phyloP scores from a whole-genome alignment of 768 basidiomycete species.

The Mycena vulgaris region DNA sequence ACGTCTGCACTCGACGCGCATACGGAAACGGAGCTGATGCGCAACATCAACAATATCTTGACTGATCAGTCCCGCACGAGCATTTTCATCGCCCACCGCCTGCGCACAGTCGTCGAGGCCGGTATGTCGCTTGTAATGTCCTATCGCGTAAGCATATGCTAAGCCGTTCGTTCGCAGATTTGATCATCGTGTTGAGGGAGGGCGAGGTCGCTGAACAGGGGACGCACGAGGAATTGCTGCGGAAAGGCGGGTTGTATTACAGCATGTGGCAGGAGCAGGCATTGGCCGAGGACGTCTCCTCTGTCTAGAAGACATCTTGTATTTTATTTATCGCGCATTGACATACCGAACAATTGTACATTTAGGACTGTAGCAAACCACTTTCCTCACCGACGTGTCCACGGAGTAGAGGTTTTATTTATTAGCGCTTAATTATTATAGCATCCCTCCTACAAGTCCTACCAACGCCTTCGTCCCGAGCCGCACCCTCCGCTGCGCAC shows the following conservation, averaged over 20 bases:
- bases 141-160: neutral
- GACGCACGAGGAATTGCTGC: conserved; percentile 90
- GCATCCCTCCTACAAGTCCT: conserved; percentile 77
- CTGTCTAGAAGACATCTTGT: neutral
- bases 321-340: conserved; percentile 17
- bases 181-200: conserved; percentile 95
- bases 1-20: conserved; percentile 97
- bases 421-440: conserved; percentile 56
- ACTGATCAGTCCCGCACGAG: conserved; percentile 88
- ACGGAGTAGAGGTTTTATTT: neutral
- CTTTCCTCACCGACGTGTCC: conserved; percentile 1
- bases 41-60: conserved; percentile 88
- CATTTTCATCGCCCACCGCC: conserved; percentile 95
- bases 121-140: conserved; percentile 60
- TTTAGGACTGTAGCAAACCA: conserved; percentile 8
- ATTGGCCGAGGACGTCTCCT: conserved; percentile 52
- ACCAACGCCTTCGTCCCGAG: conserved; percentile 76
- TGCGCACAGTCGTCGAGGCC: conserved; percentile 93
- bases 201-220: conserved; percentile 94
- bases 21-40: conserved; percentile 96
- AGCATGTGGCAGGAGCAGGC: conserved; percentile 90
- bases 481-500: conserved; percentile 69
- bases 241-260: conserved; percentile 77
- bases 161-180: conserved; percentile 61
- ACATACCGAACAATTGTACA: neutral